A percentile compares a stretch with the other conserved stretches of the same genome.
Conservation (phyloP, 768 basidiomycete species). For the Mrakia blollopis region DNA sequence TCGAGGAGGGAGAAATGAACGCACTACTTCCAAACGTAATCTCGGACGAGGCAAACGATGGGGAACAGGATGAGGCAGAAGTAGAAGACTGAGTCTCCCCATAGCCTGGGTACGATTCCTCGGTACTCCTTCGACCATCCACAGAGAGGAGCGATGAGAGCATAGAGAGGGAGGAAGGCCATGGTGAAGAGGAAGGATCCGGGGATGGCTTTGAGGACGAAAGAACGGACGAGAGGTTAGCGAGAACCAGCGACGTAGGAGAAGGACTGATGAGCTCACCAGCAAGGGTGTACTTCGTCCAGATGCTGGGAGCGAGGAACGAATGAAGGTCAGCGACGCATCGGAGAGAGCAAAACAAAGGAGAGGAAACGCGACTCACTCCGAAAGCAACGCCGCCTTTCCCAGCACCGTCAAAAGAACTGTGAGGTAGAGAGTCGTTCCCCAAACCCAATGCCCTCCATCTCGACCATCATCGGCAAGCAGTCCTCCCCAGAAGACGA, state of each 20-base stretch:
- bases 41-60: constrained; percentile 73
- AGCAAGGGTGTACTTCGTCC: constrained; percentile 98
- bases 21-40: constrained; percentile 97
- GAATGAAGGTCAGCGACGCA: constrained; percentile 9
- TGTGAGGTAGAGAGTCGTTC: constrained; percentile 88
- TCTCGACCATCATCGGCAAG: constrained; percentile 74
- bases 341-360: not conserved
- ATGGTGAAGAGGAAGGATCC: constrained; percentile 97
- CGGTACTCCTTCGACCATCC: constrained; percentile 85
- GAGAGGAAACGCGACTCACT: constrained; percentile 58
- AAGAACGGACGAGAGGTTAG: not conserved
- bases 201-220: constrained; percentile 65
- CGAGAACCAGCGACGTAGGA: not conserved
- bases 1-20: constrained; percentile 41
- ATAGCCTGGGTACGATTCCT: constrained; percentile 84
- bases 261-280: constrained; percentile 48
- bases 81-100: constrained; percentile 85
- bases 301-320: constrained; percentile 57
- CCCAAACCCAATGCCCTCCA: constrained; percentile 98
- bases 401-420: constrained; percentile 92
- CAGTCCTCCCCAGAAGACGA: constrained; percentile 89
- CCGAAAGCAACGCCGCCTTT: constrained; percentile 93
- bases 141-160: constrained; percentile 70
- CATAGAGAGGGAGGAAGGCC: constrained; percentile 87
- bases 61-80: constrained; percentile 80